Base-by-base conservation (phyloP, 768 basidiomycete species). In the Psilocybe cubensis region DNA sequence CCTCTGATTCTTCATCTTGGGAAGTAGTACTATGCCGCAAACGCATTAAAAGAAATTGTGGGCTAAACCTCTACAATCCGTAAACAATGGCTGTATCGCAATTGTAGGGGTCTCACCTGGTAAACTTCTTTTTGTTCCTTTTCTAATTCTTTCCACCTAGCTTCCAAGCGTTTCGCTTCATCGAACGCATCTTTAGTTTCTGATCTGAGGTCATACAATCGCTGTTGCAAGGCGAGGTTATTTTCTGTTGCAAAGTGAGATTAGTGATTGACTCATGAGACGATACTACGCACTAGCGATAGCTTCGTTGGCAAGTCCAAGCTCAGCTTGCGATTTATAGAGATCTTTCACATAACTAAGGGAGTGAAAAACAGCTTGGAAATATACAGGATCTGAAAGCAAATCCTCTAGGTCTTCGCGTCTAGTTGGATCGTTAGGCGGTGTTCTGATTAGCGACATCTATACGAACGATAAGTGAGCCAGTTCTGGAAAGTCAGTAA, bases 401-500 rank as follows among this genome's bases (percentile, higher is more conserved):
- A 97, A 76, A 66, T 96, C 94, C 70, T 97, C 92, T n/a, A 98
- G 80, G 65, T 95, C 94, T 62, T 92, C 89, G 49, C 91, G 85
- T 62, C 94, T 95, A 49, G 40, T n/a, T 24, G 24, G 27, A 33
- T 28, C 51, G 17, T 56, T 47, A 50, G 43, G 31, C 33, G 35
- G 17, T 10, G n/a, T 46, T 18, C 3, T 10, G 27, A 35, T 25
- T 7, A 27, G 31, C 23, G 23, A 21, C 43, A 33, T n/a, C 23
- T 27, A 9, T 47, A 66, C 85, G 68, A 73, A 91, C 91, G 89
- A 86, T 67, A 92, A 71, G 68, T 86, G 78, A 21, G 86, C 75
- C 28, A 94, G 75, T 66, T 92, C 90, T 2, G 91, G 89, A 62
- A 87, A 92, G 41, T 92, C 88, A 45, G 75, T 68, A 53, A 80